Base-by-base conservation (phyloP, 495 filamentous ascomycete species). In the Penicillium paxilli region DNA sequence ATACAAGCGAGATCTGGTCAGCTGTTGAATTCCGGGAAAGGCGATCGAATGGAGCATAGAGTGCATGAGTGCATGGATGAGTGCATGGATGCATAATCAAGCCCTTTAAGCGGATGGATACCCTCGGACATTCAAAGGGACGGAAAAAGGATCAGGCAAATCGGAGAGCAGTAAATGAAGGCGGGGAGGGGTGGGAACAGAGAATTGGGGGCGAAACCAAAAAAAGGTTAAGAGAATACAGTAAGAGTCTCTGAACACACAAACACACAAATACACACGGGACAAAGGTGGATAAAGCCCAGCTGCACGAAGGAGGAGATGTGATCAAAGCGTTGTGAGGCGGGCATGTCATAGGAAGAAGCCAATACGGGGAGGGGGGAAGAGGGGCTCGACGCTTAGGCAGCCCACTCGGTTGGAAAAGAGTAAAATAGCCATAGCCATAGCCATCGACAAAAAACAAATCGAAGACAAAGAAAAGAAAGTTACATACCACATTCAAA, bases 401-500 rank as follows among this genome's bases (percentile, higher is more conserved):
- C 33, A 44, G 19, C 20, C 22, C 22, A 37, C 32, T 24, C 16
- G 24, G 9, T 26, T 47, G 20, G 51, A 53, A n/a, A 44, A 45
- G 47, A 37, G n/a, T 5, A 21, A 42, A 20, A 47, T 20, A 32
- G 22, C n/a, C n/a, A n/a, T n/a, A n/a, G n/a, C n/a, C n/a, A n/a
- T n/a, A n/a, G n/a, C n/a, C n/a, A n/a, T n/a, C n/a, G n/a, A n/a
- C n/a, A n/a, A n/a, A 54, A 57, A 44, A 55, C 20, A 53, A 56
- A 46, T 24, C 41, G 54, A 50, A 22, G 50, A 21, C 25, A 16
- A 33, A 51, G 14, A 51, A 51, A 5, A 51, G 4, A 42, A 55
- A 49, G 35, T 20, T 41, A 78, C 84, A 74, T 76, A 89, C 87
- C 74, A 85, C 79, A 67, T 86, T 83, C 21, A 89, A 75, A 41